Percentiles rank a stretch among this genome's conserved stretches.
phyloP scores from a whole-genome alignment of 2,329 filamentous ascomycete genomes.

The Exophiala sp. region DNA sequence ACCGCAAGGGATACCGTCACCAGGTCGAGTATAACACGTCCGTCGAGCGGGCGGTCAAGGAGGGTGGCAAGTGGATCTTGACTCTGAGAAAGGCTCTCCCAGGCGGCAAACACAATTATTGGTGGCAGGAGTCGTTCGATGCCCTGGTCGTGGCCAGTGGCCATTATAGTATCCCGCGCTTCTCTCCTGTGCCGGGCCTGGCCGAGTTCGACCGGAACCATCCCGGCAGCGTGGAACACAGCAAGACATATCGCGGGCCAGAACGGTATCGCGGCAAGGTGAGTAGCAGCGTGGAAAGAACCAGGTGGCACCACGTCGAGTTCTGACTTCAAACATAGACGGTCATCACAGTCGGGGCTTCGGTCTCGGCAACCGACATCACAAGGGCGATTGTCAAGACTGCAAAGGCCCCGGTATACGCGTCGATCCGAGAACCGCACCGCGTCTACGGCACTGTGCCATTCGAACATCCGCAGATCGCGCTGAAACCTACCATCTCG shows the following conservation, averaged over 20 bases:
- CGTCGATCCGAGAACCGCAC: slow-evolving; percentile 3
- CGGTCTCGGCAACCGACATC: slow-evolving; percentile 32
- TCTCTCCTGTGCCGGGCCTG: slow-evolving; percentile 42
- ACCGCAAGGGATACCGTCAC: slow-evolving; percentile 9
- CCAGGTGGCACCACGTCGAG: too few species aligned
- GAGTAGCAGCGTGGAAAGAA: too few species aligned
- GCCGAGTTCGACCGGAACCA: slow-evolving; percentile 36
- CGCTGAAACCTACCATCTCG: slow-evolving; percentile 30
- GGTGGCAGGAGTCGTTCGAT: slow-evolving; percentile 40
- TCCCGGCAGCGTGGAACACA: slow-evolving; percentile 39
- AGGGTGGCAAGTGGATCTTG: slow-evolving; percentile 30
- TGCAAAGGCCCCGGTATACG: slow-evolving; percentile 23
- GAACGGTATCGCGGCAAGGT: slow-evolving; percentile 38
- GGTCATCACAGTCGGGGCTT: slow-evolving; percentile 32
- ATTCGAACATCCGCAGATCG: slow-evolving; percentile 32
- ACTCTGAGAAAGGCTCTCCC: slow-evolving; percentile 28
- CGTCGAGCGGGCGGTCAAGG: slow-evolving; percentile 32
- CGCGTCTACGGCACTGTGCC: slow-evolving; percentile 16
- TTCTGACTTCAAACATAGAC: slow-evolving; percentile 7
- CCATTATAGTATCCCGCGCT: slow-evolving; percentile 39
- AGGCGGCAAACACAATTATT: slow-evolving; percentile 29
- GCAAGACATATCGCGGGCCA: slow-evolving; percentile 37
- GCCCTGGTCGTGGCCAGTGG: slow-evolving; percentile 41
- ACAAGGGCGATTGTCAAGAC: slow-evolving; percentile 29
- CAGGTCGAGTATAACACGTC: slow-evolving; percentile 37